Base-by-base conservation (phyloP, 768 basidiomycete species). In the Russula virescens region DNA sequence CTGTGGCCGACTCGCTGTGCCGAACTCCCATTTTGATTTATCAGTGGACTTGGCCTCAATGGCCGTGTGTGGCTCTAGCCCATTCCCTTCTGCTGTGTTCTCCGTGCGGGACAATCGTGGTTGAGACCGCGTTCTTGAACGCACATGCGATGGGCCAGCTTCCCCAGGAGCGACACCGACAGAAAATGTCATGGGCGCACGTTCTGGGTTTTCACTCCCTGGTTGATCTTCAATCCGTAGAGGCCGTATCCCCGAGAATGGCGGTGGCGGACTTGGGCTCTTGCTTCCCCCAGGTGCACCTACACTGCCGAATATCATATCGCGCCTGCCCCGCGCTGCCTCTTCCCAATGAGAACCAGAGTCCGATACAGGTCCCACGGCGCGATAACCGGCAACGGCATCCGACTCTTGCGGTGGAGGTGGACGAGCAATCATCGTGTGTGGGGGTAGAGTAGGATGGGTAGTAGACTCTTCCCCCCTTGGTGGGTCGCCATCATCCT, bases 11-110 rank as follows among this genome's bases (percentile, higher is more conserved):
- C 42, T 69, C 18, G 80, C 78, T 42, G 81, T 80, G 19, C 85
- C 85, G 69, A 86, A 86, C 69, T 80, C 78, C 84, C 82, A 85
- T 69, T 79, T 83, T 50, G 70, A 65, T 59, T 58, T 68, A 59
- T 78, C 78, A 21, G 76, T 66, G 25, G 75, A 69, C 50, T 68
- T 71, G 26, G 62, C 63, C 19, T 64, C 68, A 19, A 23, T 28
- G 9, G 50, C 54, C 9, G 35, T n/a, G 19, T 18, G 34, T 34
- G 55, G 40, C 28, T 60, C 54, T 10, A 19, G 23, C 43, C 31
- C 28, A 23, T 60, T 62, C 58, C 3, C 61, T 40, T 45, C 61
- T 31, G 23, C 51, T 46, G 23, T 48, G 42, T 40, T 38, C 47
- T 46, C 59, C 38, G 19, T 35, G 43, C 26, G 46, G 13, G 16